A percentile compares a stretch with the other conserved stretches of the same genome.
phyloP scores from a whole-genome alignment of 2,329 filamentous ascomycete genomes.

The Pseudogymnoascus destructans region DNA sequence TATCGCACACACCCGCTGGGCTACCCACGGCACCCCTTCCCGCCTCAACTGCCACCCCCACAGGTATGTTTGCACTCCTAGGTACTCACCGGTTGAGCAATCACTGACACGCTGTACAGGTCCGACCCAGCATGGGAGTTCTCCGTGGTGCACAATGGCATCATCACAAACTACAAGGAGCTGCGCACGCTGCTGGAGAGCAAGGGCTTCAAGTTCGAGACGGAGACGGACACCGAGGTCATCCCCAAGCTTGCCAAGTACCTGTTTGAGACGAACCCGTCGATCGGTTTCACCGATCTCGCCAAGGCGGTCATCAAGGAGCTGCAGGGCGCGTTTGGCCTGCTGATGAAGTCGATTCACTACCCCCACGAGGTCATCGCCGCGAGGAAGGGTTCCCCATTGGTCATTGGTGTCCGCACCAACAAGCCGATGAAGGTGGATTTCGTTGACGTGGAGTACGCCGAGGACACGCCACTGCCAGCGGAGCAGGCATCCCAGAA shows the following conservation, averaged over 20 bases:
- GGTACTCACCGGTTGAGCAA: not conserved
- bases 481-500: conserved; percentile 95
- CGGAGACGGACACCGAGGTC: conserved; percentile 97
- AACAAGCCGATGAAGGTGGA: conserved; percentile 99
- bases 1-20: conserved; percentile 98
- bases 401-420: conserved; percentile 94
- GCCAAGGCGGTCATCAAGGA: conserved; percentile 97
- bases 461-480: conserved; percentile 63
- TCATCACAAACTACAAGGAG: conserved; percentile 99
- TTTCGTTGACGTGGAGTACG: conserved; percentile 97
- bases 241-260: conserved; percentile 99
- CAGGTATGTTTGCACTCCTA: conserved; percentile 46
- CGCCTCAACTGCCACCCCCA: conserved; percentile 96
- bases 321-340: conserved; percentile 92
- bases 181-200: conserved; percentile 79
- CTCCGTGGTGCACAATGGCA: conserved; percentile 95
- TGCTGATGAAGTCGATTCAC: conserved; percentile 96
- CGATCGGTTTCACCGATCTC: conserved; percentile 89
- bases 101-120: conserved; percentile 33
- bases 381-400: conserved; percentile 92
- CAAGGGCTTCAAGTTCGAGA: conserved; percentile 99
- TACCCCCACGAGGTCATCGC: conserved; percentile 97
- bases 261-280: conserved; percentile 87
- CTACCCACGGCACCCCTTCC: conserved; percentile 89
- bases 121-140: conserved; percentile 96